These are phyloP conservation scores for Asclepias syriaca DNA, from an alignment of 257 asterid genomes.

Conservation along the genomic window DNA sequence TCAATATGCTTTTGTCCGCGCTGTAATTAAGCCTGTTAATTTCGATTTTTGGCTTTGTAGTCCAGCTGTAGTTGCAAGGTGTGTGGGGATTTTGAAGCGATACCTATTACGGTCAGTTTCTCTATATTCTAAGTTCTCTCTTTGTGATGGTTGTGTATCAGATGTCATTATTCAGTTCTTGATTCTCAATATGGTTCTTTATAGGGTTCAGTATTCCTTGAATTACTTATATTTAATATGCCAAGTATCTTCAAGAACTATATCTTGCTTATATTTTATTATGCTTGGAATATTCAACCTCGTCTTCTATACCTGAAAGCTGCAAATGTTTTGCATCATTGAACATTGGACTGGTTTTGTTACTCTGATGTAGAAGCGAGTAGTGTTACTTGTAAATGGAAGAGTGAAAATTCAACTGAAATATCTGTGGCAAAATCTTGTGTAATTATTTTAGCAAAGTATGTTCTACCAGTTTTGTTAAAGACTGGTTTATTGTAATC, in stretches of 20 bases:
- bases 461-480: background rate
- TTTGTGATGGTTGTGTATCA: background rate
- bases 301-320: background rate
- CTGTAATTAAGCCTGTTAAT: constrained; percentile 16
- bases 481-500: background rate
- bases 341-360: background rate
- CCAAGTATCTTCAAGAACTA: background rate
- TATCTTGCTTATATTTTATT: background rate
- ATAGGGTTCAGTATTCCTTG: background rate
- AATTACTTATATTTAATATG: background rate
- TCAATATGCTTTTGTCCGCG: constrained; percentile 1
- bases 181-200: background rate
- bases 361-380: background rate
- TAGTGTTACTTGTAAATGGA: background rate
- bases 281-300: background rate
- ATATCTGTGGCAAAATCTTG: background rate
- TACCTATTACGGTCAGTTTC: constrained; percentile 69
- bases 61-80: constrained; percentile 98
- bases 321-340: background rate
- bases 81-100: constrained; percentile 89
- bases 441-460: background rate
- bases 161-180: background rate
- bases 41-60: constrained; percentile 32
- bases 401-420: background rate
- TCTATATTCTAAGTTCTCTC: constrained; percentile 11